These are phyloP conservation scores for Phytophthora pluvialis DNA, from an alignment of 352 stramenopile species.

Conservation along the genomic window DNA sequence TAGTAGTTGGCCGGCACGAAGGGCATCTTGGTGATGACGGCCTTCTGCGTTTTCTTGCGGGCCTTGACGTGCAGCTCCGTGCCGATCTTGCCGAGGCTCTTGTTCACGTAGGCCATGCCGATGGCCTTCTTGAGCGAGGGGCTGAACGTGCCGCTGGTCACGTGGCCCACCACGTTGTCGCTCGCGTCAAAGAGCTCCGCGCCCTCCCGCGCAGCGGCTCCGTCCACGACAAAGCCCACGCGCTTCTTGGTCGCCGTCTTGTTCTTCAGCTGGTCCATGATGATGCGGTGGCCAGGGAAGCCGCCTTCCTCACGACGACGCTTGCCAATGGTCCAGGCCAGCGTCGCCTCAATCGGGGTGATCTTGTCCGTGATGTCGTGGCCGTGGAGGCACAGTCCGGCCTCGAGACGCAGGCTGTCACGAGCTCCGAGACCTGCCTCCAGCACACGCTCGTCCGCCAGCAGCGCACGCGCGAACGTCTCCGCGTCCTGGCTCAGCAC, in stretches of 20 bases:
- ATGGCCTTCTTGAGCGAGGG: constrained; percentile 96
- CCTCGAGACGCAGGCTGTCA: constrained; percentile 97
- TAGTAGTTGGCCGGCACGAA: constrained; percentile 98
- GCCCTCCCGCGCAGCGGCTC: constrained; percentile 93
- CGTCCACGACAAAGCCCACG: constrained; percentile 96
- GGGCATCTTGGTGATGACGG: constrained; percentile 97
- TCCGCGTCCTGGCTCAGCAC: constrained; percentile 71
- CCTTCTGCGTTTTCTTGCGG: constrained; percentile 94
- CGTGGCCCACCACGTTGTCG: constrained; percentile 83
- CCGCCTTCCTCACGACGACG: constrained; percentile 86
- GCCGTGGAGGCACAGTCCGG: constrained; percentile 98
- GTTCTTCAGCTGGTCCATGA: constrained; percentile 95
- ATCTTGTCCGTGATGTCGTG: constrained; percentile 97
- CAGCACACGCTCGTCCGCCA: constrained; percentile 84
- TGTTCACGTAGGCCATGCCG: constrained; percentile 98
- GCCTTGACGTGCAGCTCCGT: constrained; percentile 96
- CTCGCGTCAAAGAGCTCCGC: constrained; percentile 93
- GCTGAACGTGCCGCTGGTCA: constrained; percentile 98
- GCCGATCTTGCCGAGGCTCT: constrained; percentile 89
- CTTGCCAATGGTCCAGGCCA: constrained; percentile 95
- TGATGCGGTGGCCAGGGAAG: constrained; percentile 95
- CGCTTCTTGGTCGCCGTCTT: constrained; percentile 94
- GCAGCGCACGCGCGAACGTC: constrained; percentile 61
- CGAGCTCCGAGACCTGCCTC: constrained; percentile 95
- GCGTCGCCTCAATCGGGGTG: constrained; percentile 94